phyloP scores from a whole-genome alignment of 805 yeast species.

The Kuraishia floccosa region DNA sequence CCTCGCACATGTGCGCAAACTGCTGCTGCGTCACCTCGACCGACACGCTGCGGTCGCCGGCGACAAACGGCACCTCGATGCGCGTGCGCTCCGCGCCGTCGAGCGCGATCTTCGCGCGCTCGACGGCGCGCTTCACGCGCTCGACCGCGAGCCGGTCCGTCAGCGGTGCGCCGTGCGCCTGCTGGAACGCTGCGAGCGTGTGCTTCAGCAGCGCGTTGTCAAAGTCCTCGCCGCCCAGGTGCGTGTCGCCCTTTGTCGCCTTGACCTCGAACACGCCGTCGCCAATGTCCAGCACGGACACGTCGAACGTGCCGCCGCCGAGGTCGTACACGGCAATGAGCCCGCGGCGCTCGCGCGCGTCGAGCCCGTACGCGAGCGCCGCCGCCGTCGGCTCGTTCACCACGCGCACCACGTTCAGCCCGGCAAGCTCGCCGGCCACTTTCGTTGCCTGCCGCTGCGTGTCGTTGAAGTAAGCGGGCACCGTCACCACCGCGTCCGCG shows the following conservation, averaged over 20 bases:
- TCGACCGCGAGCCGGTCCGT: constrained; percentile 65
- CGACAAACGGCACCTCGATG: constrained; percentile 75
- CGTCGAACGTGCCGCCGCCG: constrained; percentile 98
- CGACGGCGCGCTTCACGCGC: constrained; percentile 81
- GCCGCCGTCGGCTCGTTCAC: constrained; percentile 89
- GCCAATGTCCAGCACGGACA: constrained; percentile 89
- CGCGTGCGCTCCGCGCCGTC: constrained; percentile 64
- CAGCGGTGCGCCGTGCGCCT: constrained; percentile 59
- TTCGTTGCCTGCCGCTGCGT: constrained; percentile 88
- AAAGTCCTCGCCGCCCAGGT: constrained; percentile 85
- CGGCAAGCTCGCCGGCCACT: constrained; percentile 92
- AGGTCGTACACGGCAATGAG: constrained; percentile 88
- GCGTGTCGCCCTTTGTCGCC: constrained; percentile 92
- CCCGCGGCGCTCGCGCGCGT: constrained; percentile 51
- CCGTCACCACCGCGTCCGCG: constrained; percentile 83
- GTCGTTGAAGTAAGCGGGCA: constrained; percentile 84
- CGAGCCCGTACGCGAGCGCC: constrained; percentile 87
- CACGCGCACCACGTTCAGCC: constrained; percentile 76
- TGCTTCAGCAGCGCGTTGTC: constrained; percentile 75
- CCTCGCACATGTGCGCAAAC: constrained; percentile 34
- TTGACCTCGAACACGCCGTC: constrained; percentile 96
- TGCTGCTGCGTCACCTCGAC: constrained; percentile 35
- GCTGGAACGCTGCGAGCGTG: constrained; percentile 70
- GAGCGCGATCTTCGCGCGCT: constrained; percentile 81
- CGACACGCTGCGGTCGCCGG: constrained; percentile 32